These are phyloP conservation scores for Pulveroboletus sp. DNA, from an alignment of 768 basidiomycete species.

Conservation along the genomic window DNA sequence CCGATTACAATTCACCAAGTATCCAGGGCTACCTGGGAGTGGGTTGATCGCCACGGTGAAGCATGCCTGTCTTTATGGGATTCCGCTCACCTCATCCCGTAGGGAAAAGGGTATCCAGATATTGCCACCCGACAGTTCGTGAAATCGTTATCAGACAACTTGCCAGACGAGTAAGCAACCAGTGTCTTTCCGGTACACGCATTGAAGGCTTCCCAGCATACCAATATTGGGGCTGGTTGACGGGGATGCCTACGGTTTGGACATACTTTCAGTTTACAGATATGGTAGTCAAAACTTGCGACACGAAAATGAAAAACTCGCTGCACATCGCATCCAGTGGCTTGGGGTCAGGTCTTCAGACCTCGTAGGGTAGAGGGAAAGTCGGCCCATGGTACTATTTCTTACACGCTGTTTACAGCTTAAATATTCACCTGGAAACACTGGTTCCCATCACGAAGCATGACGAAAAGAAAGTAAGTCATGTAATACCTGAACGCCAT, in stretches of 20 bases:
- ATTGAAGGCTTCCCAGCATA: conserved; percentile 42
- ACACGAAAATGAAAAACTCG: conserved; percentile 67
- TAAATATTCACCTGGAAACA: conserved; percentile 53
- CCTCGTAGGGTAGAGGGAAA: conserved; percentile 46
- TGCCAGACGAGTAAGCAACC: conserved; percentile 52
- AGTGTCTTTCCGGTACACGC: neutral
- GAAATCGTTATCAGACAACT: conserved; percentile 59
- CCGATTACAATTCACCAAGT: conserved; percentile 46
- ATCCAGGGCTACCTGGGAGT: conserved; percentile 47
- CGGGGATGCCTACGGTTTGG: conserved; percentile 86
- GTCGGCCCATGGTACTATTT: neutral
- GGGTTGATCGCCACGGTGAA: conserved; percentile 77
- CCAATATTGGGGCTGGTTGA: conserved; percentile 82
- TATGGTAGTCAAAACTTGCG: conserved; percentile 67
- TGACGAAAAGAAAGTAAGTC: conserved; percentile 70
- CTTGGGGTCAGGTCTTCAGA: conserved; percentile 74
- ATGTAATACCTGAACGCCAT: neutral
- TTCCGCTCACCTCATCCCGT: conserved; percentile 5
- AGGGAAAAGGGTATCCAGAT: conserved; percentile 99
- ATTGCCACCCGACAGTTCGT: conserved; percentile 84
- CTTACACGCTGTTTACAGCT: conserved; percentile 34
- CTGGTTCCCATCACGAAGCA: conserved; percentile 64
- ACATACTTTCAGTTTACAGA: conserved; percentile 86
- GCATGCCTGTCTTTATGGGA: neutral
- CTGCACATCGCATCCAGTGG: conserved; percentile 70